These are phyloP conservation scores for Trametes versicolor DNA, from an alignment of 1,284 basidiomycete species.

Conservation along the genomic window DNA sequence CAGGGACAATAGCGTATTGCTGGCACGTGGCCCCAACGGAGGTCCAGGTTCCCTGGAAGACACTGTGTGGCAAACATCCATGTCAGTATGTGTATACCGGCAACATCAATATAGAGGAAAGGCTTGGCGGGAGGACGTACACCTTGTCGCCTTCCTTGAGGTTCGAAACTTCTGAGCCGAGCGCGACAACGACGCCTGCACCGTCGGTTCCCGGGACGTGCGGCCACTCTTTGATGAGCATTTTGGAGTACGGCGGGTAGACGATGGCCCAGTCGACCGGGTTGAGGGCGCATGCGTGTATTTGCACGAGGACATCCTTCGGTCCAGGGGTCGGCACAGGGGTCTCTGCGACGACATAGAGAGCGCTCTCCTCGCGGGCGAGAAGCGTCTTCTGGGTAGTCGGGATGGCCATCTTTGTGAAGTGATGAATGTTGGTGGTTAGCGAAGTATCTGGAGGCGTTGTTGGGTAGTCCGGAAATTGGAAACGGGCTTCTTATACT, in stretches of 20 bases:
- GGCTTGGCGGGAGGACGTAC: neutral
- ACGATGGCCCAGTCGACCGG: slow-evolving; percentile 10
- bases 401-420: slow-evolving; percentile 14
- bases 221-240: slow-evolving; percentile 12
- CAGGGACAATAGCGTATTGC: slow-evolving; percentile 5
- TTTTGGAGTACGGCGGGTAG: neutral
- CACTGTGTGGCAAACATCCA: neutral
- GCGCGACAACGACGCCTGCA: slow-evolving; percentile 61
- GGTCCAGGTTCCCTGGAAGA: slow-evolving; percentile 1
- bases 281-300: slow-evolving; percentile 13
- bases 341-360: slow-evolving; percentile 12
- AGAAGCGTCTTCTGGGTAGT: slow-evolving; percentile 21
- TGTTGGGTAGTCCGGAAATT: too few relatives aligned
- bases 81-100: neutral
- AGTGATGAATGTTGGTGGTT: too few relatives aligned
- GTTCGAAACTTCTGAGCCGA: slow-evolving; percentile 61
- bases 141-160: slow-evolving; percentile 60
- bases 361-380: slow-evolving; percentile 1
- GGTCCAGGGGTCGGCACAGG: slow-evolving; percentile 17
- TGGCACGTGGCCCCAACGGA: neutral
- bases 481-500: too few relatives aligned
- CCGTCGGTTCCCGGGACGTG: slow-evolving; percentile 62
- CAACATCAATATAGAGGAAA: neutral
- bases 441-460: too few relatives aligned
- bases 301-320: slow-evolving; percentile 19